A percentile compares a stretch with the other conserved stretches of the same genome.
These are phyloP conservation scores for Medicago truncatula DNA, from an alignment of 306 rosid species.

Conservation along the genomic window MtrunA17r5.0-ANR NC_053046.1:27706501-27707000, in stretches of 20 bases:
- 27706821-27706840: constrained; percentile 14
- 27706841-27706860: background rate
- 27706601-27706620: constrained; percentile 18
- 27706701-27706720: constrained; percentile 1
- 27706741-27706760: constrained; percentile 25
- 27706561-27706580: background rate
- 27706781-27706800: constrained; percentile 26
- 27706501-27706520: constrained; percentile 43
- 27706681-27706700: constrained; percentile 1
- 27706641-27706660: constrained; percentile 33
- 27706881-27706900: too few relatives aligned
- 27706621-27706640: constrained; percentile 68
- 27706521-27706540: constrained; percentile 34
- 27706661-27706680: constrained; percentile 37
- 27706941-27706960: too few relatives aligned
- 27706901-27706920: too few relatives aligned
- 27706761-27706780: constrained; percentile 29
- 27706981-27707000: too few relatives aligned
- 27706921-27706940: too few relatives aligned
- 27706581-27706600: background rate
- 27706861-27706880: too few relatives aligned
- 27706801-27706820: background rate
- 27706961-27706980: too few relatives aligned
- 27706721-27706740: background rate
- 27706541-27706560: constrained; percentile 25